Evolutionary conservation across 208 protist genomes (phyloP), one percentile per base, ranked within the genome.

Genomic region (Naegleria fowleri): DNA sequence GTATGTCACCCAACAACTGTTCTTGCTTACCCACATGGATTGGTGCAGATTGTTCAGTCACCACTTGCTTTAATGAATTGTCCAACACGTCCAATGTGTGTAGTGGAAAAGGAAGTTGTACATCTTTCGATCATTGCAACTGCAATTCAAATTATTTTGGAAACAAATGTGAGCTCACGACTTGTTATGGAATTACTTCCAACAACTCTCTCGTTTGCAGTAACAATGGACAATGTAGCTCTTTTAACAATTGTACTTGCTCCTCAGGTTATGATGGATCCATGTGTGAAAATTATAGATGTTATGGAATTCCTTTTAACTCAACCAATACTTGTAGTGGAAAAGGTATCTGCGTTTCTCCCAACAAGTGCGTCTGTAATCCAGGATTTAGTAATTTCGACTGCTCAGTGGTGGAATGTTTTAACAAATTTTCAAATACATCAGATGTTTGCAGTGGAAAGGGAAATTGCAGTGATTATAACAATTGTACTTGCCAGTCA

Each of bases 81-180:
- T 55, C 36, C 4, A 87, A 22, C 36, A 55, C 6, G 15, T 7
- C 83, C 15, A 15, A 43, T 38, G 40, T 87, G 3, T 87, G 83
- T 55, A 55, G 40, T 25, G 36, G 11, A 33, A 48, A 87, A 36
- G 86, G 86, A 41, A 89, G 40, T 89, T 89, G 86, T 89, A 67
- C n/a, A 6, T 5, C 43, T 41, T 41, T 41, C 11, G 19, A 89
- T 40, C 6, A 6, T 89, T 89, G 86, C 25, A 2, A 3, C 16
- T 89, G 86, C 75, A 75, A 1, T 41, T 7, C 0, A 16, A 48
- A 51, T 48, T 43, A 43, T 13, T 39, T 58, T 29, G 86, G 51
- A 43, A 19, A 7, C 13, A 19, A 43, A 22, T 90, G 86, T 76
- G 51, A 90, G 5, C 2, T 15, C 3, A 15, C 13, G 29, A 41